Base-by-base conservation (phyloP, 306 rosid species). In the Sechiopsis laciniata region DNA sequence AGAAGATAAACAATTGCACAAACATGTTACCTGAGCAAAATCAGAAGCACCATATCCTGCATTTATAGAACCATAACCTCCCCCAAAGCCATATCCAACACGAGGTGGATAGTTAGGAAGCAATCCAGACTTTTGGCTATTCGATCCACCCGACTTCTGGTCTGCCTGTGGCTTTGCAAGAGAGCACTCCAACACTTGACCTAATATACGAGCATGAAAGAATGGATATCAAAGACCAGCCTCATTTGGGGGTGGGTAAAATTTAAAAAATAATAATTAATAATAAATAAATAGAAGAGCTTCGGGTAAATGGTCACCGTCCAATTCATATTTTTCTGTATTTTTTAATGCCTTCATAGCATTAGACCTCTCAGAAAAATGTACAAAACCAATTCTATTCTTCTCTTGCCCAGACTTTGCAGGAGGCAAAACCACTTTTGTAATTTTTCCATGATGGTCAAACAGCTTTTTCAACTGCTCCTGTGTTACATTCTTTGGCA, bases 81-180 rank as follows among this genome's bases (percentile, higher is more conserved):
- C 84, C n/a, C 94, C 98, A 76, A 86, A 57, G 73, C 93, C 91
- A 80, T 84, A 90, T 74, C 93, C 92, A 77, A 77, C 78, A 48
- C 63, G 90, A 78, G 95, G 89, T 19, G 92, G 94, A 85, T 90
- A 94, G 75, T 80, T 88, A 13, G 96, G 90, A 86, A 94, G 91
- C 82, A 89, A 76, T 65, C 96, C 98, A 53, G 88, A 66, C 75
- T 84, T 90, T 77, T 77, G 94, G 51, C 79, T 64, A 79, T 84
- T 86, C 51, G 85, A 81, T 57, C 87, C 97, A 68, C 84, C 87
- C 56, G 92, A 79, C 80, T 87, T 94, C 73, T 90, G 96, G 79
- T 89, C 97, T 67, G 89, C 84, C 84, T 94, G 98, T 51, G 98
- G 98, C 83, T 91, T 90, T 78, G 98, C 98, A 68, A 94, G 88